These are phyloP conservation scores for Capsicum pubescens DNA, from an alignment of 257 asterid genomes.

Conservation along the genomic window DNA sequence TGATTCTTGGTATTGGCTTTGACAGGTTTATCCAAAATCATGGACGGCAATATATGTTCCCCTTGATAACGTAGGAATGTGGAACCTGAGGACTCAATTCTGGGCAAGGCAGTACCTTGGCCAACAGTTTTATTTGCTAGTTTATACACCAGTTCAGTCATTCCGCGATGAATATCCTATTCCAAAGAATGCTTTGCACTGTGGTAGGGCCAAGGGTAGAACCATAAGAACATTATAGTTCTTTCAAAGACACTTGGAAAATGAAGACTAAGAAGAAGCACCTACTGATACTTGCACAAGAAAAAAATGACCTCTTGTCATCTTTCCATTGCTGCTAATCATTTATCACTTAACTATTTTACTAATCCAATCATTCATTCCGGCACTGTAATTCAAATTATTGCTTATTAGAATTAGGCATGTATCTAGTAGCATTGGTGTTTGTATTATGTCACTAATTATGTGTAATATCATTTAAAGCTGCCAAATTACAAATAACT, in stretches of 20 bases:
- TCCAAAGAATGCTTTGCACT: constrained; percentile 65
- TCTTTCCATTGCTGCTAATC: background rate
- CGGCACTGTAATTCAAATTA: background rate
- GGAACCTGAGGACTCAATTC: constrained; percentile 71
- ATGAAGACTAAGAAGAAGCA: constrained; percentile 27
- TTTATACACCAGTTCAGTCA: constrained; percentile 52
- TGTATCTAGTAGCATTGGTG: background rate
- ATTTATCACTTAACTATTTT: constrained; percentile 1
- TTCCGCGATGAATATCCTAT: constrained; percentile 62
- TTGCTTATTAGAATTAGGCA: background rate
- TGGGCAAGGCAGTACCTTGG: constrained; percentile 84
- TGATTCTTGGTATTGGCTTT: background rate
- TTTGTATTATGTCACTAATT: constrained; percentile 14
- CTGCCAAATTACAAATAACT: background rate
- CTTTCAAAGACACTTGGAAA: background rate
- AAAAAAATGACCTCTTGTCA: background rate
- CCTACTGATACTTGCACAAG: background rate
- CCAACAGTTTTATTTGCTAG: constrained; percentile 72
- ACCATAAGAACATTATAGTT: constrained; percentile 13
- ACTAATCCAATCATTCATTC: background rate
- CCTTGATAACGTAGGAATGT: constrained; percentile 82
- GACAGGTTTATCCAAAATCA: constrained; percentile 73
- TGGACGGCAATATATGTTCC: constrained; percentile 76
- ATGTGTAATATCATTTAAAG: constrained; percentile 2
- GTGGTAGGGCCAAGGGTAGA: constrained; percentile 61